Conservation (phyloP, 768 basidiomycete species). For the Boletus tomentosulus region DNA sequence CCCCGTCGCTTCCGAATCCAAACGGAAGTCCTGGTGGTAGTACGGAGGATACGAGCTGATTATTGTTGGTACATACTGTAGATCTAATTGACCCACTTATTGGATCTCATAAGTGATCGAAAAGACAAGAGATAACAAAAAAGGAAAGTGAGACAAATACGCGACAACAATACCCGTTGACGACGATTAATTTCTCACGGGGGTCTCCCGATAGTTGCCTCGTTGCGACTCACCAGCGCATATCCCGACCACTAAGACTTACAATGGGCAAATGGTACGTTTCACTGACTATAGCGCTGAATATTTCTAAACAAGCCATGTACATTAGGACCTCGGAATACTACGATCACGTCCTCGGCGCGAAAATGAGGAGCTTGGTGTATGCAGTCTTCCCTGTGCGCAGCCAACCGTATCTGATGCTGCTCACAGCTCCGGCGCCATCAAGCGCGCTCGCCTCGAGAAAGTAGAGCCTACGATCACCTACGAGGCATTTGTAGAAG, state of each 20-base stretch:
- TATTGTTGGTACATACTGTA: neutral
- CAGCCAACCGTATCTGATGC: neutral
- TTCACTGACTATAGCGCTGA: neutral
- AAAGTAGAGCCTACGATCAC: slow-evolving; percentile 59
- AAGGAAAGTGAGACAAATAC: slow-evolving; percentile 11
- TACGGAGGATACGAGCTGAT: neutral
- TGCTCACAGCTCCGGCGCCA: slow-evolving; percentile 59
- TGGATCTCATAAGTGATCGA: neutral
- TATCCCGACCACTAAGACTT: slow-evolving; percentile 5
- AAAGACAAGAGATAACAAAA: neutral
- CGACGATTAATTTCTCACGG: slow-evolving; percentile 19
- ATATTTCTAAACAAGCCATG: neutral
- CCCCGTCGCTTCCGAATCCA: slow-evolving; percentile 25
- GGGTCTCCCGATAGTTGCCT: slow-evolving; percentile 21
- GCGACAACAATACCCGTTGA: slow-evolving; percentile 18
- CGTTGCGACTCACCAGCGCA: slow-evolving; percentile 15
- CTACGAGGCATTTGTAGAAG: slow-evolving; percentile 73
- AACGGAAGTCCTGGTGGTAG: slow-evolving; percentile 34
- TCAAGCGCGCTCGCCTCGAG: slow-evolving; percentile 65
- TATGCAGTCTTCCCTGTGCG: slow-evolving; percentile 35
- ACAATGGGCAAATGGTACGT: slow-evolving; percentile 73
- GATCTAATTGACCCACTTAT: neutral
- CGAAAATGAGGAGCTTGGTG: slow-evolving; percentile 77
- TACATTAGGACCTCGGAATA: slow-evolving; percentile 61
- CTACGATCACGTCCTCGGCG: slow-evolving; percentile 66